A percentile compares a stretch with the other conserved stretches of the same genome.
phyloP scores from a whole-genome alignment of 805 yeast genomes.

The Sugiyamaella smithiae region DNA sequence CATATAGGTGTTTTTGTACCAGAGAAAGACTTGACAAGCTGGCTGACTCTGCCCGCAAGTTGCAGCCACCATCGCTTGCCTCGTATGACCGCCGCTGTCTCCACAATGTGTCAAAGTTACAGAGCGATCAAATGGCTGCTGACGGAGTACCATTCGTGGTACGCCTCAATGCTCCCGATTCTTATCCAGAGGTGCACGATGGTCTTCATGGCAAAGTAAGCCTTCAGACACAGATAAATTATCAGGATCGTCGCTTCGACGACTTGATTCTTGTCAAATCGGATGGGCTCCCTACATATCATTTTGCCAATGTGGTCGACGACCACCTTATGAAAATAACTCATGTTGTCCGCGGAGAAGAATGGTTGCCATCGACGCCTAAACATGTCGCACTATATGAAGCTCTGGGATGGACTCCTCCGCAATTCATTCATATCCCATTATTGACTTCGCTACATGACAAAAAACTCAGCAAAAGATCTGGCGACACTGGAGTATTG shows the following conservation, averaged over 20 bases:
- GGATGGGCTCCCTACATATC: constrained; percentile 96
- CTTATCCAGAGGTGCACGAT: constrained; percentile 67
- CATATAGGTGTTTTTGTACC: constrained; percentile 85
- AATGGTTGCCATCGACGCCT: constrained; percentile 96
- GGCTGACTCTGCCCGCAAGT: constrained; percentile 65
- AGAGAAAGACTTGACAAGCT: constrained; percentile 69
- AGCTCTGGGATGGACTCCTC: constrained; percentile 84
- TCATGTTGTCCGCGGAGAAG: constrained; percentile 96
- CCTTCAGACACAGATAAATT: constrained; percentile 76
- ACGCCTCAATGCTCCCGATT: constrained; percentile 72
- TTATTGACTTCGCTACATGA: constrained; percentile 63
- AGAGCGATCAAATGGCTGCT: constrained; percentile 36
- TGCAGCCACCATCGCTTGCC: constrained; percentile 87
- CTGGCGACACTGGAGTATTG: constrained; percentile 73
- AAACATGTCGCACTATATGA: constrained; percentile 83
- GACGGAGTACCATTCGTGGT: constrained; percentile 48
- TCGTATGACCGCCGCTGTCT: constrained; percentile 86
- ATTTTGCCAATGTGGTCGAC: constrained; percentile 92
- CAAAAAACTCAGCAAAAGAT: constrained; percentile 75
- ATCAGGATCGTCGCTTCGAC: constrained; percentile 71
- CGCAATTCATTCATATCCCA: constrained; percentile 86
- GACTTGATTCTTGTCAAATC: constrained; percentile 88
- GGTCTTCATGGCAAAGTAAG: constrained; percentile 73
- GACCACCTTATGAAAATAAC: constrained; percentile 91
- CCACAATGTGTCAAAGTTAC: constrained; percentile 41